Conservation (phyloP, 441 rosid species). For the Pelargonium fulgidum region DNA sequence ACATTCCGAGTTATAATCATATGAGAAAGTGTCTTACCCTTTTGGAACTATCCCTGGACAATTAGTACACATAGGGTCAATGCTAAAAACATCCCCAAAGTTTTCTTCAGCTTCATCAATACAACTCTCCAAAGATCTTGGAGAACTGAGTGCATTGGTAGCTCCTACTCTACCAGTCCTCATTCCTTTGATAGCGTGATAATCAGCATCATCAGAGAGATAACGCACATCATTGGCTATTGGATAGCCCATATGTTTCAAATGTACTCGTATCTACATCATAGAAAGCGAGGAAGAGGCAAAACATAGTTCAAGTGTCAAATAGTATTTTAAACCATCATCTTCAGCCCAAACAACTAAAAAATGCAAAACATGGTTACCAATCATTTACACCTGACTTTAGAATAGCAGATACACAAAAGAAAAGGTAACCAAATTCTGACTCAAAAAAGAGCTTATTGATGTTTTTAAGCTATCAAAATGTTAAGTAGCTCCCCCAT, state of each 20-base stretch:
- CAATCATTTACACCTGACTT: no score
- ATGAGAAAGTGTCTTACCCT: slow-evolving; percentile 39
- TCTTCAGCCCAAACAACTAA: background rate
- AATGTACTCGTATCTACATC: slow-evolving; percentile 76
- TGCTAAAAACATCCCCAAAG: slow-evolving; percentile 45
- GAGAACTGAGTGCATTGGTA: slow-evolving; percentile 24
- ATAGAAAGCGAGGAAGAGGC: background rate
- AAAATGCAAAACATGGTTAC: background rate
- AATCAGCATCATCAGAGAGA: slow-evolving; percentile 35
- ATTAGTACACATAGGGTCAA: slow-evolving; percentile 80
- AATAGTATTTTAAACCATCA: background rate
- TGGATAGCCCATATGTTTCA: slow-evolving; percentile 72
- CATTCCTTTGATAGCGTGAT: slow-evolving; percentile 31
- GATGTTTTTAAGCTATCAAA: background rate
- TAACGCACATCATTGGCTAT: slow-evolving; percentile 83
- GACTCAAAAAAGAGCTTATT: background rate
- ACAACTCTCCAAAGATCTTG: slow-evolving; percentile 15
- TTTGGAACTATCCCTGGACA: slow-evolving; percentile 74
- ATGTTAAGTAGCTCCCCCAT: background rate
- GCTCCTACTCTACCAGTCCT: slow-evolving; percentile 52
- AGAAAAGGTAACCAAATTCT: background rate
- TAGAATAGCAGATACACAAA: no score
- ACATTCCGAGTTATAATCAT: background rate
- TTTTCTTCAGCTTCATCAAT: slow-evolving; percentile 27
- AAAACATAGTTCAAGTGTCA: background rate